Base-by-base conservation (phyloP, 1,284 basidiomycete species). In the Blastosporella zonata region DNA sequence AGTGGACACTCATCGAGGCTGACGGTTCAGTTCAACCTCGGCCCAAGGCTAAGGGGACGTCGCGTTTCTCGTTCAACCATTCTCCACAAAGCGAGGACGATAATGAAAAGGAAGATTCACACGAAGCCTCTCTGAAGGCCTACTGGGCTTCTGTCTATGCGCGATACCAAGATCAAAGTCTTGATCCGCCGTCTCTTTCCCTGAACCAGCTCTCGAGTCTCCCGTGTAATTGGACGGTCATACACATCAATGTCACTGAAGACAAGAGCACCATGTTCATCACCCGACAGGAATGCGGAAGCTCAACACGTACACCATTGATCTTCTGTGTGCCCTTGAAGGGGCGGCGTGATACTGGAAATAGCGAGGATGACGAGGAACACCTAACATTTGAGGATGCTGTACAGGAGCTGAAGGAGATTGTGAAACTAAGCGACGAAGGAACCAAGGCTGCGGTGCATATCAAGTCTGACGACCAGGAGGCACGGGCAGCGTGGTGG, bases 321-420 rank as follows among this genome's bases (percentile, higher is more conserved):
- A 75, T 96, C 9, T 93, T 97, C 67, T 91, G 88, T 55, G 73
- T 99, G 3, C 96, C 97, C 0, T 72, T 99, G 22, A 87, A 91
- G 55, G 88, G 88, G 18, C 76, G 90, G 37, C 74, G 93, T 43
- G 92, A 94, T 38, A 68, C 63, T 28, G 66, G 67, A 10, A 58
- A 55, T n/a, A 74, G 73, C 1, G 87, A 87, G 12, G 87, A 87
- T 9, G 87, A 90, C 25, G 82, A 81, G 18, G 75, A 79, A 23
- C 76, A 85, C 49, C 77, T 97, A 46, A 82, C 84, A 1, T 90
- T 91, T 55, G 79, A 87, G 7, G 79, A 82, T 39, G 94, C 90
- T 0, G 63, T 89, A 10, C 65, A 67, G 0, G 92, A 97, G 64
- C 69, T 99, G 13, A 67, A 75, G 23, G 84, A 88, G 20, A 94